Evolutionary conservation across 2,329 filamentous ascomycete species (phyloP).

Genomic region (Scleromitrula shiraiana): DNA sequence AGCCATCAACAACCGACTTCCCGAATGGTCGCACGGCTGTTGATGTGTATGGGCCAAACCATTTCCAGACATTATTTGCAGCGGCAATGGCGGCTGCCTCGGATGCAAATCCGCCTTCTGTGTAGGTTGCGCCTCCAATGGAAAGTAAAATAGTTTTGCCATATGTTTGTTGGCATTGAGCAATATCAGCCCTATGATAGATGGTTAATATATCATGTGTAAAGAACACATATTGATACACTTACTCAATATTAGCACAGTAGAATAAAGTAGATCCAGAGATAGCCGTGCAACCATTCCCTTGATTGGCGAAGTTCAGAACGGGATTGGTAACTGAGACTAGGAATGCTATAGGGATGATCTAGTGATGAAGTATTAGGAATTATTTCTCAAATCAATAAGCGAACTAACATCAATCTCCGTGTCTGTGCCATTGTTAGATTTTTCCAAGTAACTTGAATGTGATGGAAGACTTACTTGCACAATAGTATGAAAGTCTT

Average conservation of each 20-base stretch:
- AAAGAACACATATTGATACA: slow-evolving; percentile 2
- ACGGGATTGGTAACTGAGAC: slow-evolving; percentile 45
- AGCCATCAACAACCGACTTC: slow-evolving; percentile 58
- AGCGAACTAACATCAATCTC: slow-evolving; percentile 40
- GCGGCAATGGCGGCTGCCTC: slow-evolving; percentile 42
- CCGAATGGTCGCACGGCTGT: slow-evolving; percentile 57
- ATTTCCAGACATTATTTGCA: slow-evolving; percentile 59
- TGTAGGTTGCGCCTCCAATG: slow-evolving; percentile 63
- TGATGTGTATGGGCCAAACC: slow-evolving; percentile 53
- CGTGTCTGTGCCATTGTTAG: slow-evolving; percentile 29
- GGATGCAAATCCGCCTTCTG: slow-evolving; percentile 57
- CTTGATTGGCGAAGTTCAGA: slow-evolving; percentile 58
- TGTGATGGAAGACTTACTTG: slow-evolving; percentile 35
- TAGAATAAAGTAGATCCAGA: slow-evolving; percentile 47
- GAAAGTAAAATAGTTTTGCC: slow-evolving; percentile 67
- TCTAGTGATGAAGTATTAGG: slow-evolving; percentile 31
- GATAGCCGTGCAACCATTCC: slow-evolving; percentile 53
- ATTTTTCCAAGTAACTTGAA: slow-evolving; percentile 7
- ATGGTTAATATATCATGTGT: neutral
- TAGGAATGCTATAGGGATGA: slow-evolving; percentile 59
- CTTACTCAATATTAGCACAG: slow-evolving; percentile 59
- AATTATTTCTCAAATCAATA: neutral
- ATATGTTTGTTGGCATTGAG: slow-evolving; percentile 50
- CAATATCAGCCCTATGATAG: slow-evolving; percentile 37
- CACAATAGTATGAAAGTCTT: slow-evolving; percentile 50